Conservation (phyloP, 768 basidiomycete genomes). For the Tricholoma saponaceum region DNA sequence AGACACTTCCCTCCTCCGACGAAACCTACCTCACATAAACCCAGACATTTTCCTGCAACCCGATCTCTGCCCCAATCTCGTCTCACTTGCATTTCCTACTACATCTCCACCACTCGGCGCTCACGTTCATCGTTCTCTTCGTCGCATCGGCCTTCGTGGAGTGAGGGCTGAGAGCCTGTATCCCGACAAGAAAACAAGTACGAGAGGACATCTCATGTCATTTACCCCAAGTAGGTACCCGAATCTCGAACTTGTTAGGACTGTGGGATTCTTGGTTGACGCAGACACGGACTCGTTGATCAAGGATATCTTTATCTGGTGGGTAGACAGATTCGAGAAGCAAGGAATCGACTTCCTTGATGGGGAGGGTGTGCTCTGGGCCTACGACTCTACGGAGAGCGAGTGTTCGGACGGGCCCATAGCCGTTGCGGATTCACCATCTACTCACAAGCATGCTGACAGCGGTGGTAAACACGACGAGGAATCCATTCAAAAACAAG, state of each 20-base stretch:
- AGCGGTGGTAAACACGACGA: neutral
- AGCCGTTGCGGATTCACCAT: neutral
- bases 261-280: conserved; percentile 44
- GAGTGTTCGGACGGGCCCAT: neutral
- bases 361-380: conserved; percentile 52
- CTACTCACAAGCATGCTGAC: neutral
- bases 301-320: conserved; percentile 51
- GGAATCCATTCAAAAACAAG: neutral
- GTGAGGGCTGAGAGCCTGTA: conserved; percentile 39
- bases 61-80: conserved; percentile 41
- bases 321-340: conserved; percentile 48
- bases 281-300: conserved; percentile 37
- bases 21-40: conserved; percentile 29
- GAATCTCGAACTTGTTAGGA: conserved; percentile 41
- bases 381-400: conserved; percentile 29
- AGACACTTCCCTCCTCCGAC: conserved; percentile 19
- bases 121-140: conserved; percentile 31
- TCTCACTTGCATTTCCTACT: conserved; percentile 38
- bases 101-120: conserved; percentile 27
- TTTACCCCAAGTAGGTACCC: conserved; percentile 41
- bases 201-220: conserved; percentile 38
- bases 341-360: conserved; percentile 49
- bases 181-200: conserved; percentile 33
- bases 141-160: conserved; percentile 44
- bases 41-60: conserved; percentile 40